Evolutionary conservation across 495 filamentous ascomycete genomes (phyloP).

Genomic region (Daldinia decipiens): DNA sequence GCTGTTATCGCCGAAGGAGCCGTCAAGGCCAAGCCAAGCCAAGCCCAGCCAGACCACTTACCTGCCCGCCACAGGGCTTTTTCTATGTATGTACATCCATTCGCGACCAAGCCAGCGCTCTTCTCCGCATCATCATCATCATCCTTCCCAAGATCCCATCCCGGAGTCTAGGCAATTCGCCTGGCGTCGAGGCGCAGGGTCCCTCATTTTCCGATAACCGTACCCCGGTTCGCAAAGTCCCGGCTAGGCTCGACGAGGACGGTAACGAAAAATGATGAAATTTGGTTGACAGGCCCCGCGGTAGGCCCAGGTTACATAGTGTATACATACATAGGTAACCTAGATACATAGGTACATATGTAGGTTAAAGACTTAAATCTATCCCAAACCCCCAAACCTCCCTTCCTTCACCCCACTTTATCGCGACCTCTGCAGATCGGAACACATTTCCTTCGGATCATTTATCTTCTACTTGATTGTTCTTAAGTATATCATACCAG

Average conservation of each 20-base stretch:
- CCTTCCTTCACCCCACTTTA: slow-evolving; percentile 4
- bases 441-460: not conserved
- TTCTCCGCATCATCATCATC: slow-evolving; percentile 4
- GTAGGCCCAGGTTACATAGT: not conserved
- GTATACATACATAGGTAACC: too few species aligned
- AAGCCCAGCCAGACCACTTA: not conserved
- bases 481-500: not conserved
- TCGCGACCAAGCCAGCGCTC: not conserved
- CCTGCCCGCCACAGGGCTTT: not conserved
- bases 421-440: not conserved
- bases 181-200: slow-evolving; percentile 29
- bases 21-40: slow-evolving; percentile 1
- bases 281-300: not conserved
- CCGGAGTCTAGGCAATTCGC: slow-evolving; percentile 13
- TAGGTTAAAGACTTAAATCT: slow-evolving; percentile 14
- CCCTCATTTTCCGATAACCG: slow-evolving; percentile 2
- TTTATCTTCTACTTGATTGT: not conserved
- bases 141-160: slow-evolving; percentile 1
- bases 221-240: slow-evolving; percentile 7
- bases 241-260: not conserved
- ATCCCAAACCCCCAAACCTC: slow-evolving; percentile 19
- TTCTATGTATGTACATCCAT: not conserved
- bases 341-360: too few species aligned
- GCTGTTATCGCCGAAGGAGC: slow-evolving; percentile 37
- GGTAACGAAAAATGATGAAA: not conserved